Evolutionary conservation across 2,329 filamentous ascomycete species (phyloP), one percentile per base, ranked within the genome.

Genomic region (Daldinia sp.): DNA sequence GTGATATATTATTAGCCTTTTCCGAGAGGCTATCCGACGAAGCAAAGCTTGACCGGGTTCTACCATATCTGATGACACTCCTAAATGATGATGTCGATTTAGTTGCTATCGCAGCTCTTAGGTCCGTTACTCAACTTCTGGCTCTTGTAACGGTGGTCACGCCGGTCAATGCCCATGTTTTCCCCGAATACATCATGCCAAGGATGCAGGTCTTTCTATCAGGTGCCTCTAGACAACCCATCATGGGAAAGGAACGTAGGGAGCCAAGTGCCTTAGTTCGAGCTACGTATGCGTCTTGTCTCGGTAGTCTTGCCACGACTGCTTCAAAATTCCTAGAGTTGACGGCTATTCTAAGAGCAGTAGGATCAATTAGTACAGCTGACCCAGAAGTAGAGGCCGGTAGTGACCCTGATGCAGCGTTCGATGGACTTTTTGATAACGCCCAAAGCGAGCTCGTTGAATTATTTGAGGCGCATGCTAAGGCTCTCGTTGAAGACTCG

Each of bases 21-120:
- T 89, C 94, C 0, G 94, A 98, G 77, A 85, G 91, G 61, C 78
- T 98, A 21, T 96, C 94, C 0, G 96, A 99, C 74, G 95, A 99
- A 78, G 94, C 94, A 2, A 98, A 97, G 76, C 82, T 99, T 49
- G 96, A 99, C 76, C 88, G 95, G 50, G 91, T 98, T 21, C 80
- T 99, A 50, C 95, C 95, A 1, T 97, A 97, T 74, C 81, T 98
- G 32, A 91, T 97, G 79, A 86, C 88, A 4, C 78, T 98, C 25
- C 81, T 99, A 10, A 90, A 87, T 62, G 95, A 99, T 73, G 88
- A 89, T 68, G 88, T 90, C 1, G 92, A 97, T 67, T 83, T 92
- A 70, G 94, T 99, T 11, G 90, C 93, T 47, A 88, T 97, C 49
- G 88, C 94, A 21, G 93, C 94, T 2, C 85, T 98, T 43, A 86